Evolutionary conservation across 1,284 basidiomycete genomes (phyloP).

Genomic region (Ceratobasidium sp.): DNA sequence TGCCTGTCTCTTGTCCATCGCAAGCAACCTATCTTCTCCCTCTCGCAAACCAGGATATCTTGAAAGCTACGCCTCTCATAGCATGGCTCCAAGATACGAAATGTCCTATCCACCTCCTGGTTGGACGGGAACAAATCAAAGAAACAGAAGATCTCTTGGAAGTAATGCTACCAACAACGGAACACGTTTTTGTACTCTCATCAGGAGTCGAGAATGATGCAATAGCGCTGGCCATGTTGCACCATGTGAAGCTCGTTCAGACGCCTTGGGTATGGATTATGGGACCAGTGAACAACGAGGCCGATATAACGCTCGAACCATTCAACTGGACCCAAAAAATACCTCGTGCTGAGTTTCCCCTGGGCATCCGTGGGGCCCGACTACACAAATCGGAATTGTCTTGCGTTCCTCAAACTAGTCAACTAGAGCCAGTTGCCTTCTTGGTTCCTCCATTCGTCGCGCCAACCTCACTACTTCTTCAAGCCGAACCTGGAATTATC

Average conservation of each 20-base stretch:
- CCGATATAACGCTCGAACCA: slow-evolving; percentile 34
- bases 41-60: background rate
- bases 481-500: slow-evolving; percentile 44
- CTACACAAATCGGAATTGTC: slow-evolving; percentile 47
- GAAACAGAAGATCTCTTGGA: slow-evolving; percentile 16
- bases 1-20: background rate
- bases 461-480: slow-evolving; percentile 53
- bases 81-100: background rate
- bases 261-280: slow-evolving; percentile 56
- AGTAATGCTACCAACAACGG: background rate
- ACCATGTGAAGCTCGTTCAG: slow-evolving; percentile 53
- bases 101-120: slow-evolving; percentile 20
- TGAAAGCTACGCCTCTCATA: background rate
- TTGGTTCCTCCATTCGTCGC: slow-evolving; percentile 65
- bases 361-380: slow-evolving; percentile 57
- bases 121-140: background rate
- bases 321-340: slow-evolving; percentile 37
- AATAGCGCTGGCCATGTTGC: slow-evolving; percentile 47
- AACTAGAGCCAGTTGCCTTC: slow-evolving; percentile 55
- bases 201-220: background rate
- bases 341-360: slow-evolving; percentile 54
- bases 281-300: slow-evolving; percentile 54
- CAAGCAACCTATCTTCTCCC: slow-evolving; percentile 10
- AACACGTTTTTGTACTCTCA: background rate
- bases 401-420: slow-evolving; percentile 39